Conservation (phyloP, 257 asterid species). For the Solanum sejunctum region DNA sequence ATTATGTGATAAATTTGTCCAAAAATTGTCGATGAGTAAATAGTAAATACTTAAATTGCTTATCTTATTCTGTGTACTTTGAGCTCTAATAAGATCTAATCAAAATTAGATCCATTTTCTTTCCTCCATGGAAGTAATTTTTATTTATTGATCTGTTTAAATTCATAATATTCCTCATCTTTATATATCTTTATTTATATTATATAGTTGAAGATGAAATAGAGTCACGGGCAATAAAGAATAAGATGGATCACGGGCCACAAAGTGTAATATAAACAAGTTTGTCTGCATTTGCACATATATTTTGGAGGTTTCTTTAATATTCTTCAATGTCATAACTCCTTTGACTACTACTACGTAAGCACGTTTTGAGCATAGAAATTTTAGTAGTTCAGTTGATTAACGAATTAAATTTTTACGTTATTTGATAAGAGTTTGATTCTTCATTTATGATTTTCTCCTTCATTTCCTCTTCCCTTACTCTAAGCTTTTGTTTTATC, state of each 20-base stretch:
- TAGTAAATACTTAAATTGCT: not conserved
- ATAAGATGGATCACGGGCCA: not conserved
- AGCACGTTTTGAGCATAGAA: too few relatives aligned
- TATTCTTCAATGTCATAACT: not conserved
- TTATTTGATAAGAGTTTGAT: too few relatives aligned
- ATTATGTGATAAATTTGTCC: too few relatives aligned
- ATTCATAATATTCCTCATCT: not conserved
- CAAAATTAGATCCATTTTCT: not conserved
- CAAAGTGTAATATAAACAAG: not conserved
- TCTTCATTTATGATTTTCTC: too few relatives aligned
- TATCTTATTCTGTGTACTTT: not conserved
- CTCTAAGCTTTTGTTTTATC: too few relatives aligned
- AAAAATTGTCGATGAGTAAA: too few relatives aligned
- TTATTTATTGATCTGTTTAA: not conserved
- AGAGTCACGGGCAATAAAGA: not conserved
- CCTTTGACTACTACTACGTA: not conserved
- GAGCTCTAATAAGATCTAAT: not conserved
- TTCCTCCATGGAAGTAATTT: not conserved
- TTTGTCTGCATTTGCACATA: not conserved
- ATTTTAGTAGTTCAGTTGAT: not conserved
- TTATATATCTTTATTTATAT: not conserved
- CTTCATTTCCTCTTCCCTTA: too few relatives aligned
- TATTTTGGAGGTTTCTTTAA: not conserved
- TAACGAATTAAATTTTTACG: too few relatives aligned
- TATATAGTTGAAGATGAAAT: not conserved